Conservation (phyloP, 495 filamentous ascomycete species). For the Annulohypoxylon moriforme region DNA sequence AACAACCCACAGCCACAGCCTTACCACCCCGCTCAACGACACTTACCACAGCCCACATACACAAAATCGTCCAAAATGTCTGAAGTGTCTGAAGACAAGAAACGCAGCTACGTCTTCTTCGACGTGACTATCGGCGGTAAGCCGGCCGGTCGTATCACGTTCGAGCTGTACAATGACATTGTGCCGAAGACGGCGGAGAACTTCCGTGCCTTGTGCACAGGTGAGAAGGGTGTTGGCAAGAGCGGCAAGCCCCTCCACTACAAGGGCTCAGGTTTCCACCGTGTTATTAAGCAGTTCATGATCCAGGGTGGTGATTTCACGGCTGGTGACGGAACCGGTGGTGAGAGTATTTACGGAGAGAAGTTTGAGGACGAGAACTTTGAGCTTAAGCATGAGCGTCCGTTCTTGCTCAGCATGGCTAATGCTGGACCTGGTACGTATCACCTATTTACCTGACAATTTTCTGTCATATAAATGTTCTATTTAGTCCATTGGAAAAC, state of each 20-base stretch:
- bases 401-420: slow-evolving; percentile 96
- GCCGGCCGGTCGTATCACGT: slow-evolving; percentile 76
- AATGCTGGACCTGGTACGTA: slow-evolving; percentile 91
- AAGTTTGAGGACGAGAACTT: slow-evolving; percentile 99
- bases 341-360: slow-evolving; percentile 96
- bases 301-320: slow-evolving; percentile 99
- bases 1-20: neutral
- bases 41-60: neutral
- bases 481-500: neutral
- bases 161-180: slow-evolving; percentile 90
- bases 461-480: neutral
- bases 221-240: slow-evolving; percentile 84
- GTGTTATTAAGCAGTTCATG: slow-evolving; percentile 99
- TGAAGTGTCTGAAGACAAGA: slow-evolving; percentile 50
- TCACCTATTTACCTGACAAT: neutral
- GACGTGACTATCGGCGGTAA: slow-evolving; percentile 83
- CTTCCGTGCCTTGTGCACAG: slow-evolving; percentile 96
- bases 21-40: slow-evolving; percentile 5
- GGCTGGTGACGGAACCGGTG: slow-evolving; percentile 90
- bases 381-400: slow-evolving; percentile 89
- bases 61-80: slow-evolving; percentile 46
- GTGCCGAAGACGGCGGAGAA: slow-evolving; percentile 96
- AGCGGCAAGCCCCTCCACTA: slow-evolving; percentile 88
- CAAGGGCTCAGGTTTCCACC: slow-evolving; percentile 93
- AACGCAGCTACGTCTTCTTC: slow-evolving; percentile 84